Evolutionary conservation across 2,329 filamentous ascomycete genomes (phyloP).

Genomic region (Hymenoscyphus linearis): DNA sequence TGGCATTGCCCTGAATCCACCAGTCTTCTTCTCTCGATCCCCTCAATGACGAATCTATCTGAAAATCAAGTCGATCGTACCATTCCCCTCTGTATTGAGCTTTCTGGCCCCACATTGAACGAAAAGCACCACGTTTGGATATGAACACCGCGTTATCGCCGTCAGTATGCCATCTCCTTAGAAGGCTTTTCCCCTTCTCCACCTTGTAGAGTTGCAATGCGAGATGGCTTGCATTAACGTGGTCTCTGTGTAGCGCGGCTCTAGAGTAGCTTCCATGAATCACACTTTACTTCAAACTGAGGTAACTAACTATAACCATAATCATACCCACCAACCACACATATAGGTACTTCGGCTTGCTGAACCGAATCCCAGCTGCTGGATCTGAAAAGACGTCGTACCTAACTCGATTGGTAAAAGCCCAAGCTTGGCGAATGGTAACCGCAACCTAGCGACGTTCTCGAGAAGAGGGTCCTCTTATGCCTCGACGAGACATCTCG

Average conservation of each 20-base stretch:
- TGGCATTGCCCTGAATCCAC: not conserved
- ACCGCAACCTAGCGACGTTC: not conserved
- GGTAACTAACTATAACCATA: constrained; percentile 5
- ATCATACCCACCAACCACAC: not conserved
- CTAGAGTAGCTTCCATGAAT: not conserved
- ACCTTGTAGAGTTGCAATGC: not conserved
- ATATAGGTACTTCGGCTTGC: not conserved
- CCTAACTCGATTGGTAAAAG: constrained; percentile 1
- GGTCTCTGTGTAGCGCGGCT: not conserved
- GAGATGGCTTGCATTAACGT: constrained; percentile 1
- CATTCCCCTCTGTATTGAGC: not conserved
- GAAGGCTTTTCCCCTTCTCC: not conserved
- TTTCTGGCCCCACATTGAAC: not conserved
- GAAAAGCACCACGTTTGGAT: not conserved
- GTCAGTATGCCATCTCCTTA: constrained; percentile 1
- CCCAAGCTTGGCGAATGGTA: not conserved
- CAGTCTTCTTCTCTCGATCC: not conserved
- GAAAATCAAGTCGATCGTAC: not conserved
- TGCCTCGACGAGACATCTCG: not conserved
- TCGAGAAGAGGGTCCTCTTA: constrained; percentile 5
- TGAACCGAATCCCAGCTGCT: constrained; percentile 4
- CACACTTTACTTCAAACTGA: constrained; percentile 4
- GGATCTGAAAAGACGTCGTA: not conserved
- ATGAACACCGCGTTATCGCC: constrained; percentile 7
- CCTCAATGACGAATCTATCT: constrained; percentile 1